Conservation (phyloP, 129 eudicot genomes). For the Escallonia herrerae region DNA sequence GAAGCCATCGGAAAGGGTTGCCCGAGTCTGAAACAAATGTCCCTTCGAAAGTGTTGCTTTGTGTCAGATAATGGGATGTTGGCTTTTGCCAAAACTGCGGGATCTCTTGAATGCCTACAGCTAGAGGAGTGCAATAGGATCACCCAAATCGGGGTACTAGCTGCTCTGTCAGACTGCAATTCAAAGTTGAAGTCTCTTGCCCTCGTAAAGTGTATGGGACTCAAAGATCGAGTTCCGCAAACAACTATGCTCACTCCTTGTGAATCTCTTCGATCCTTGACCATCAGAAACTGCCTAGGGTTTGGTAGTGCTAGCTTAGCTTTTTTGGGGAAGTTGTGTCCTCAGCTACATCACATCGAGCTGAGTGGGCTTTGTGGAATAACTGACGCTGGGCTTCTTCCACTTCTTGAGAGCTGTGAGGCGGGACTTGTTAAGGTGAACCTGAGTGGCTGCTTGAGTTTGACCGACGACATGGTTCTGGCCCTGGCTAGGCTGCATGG, state of each 20-base stretch:
- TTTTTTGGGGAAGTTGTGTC: slow-evolving; percentile 62
- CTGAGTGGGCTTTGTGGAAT: slow-evolving; percentile 68
- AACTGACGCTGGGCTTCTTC: slow-evolving; percentile 58
- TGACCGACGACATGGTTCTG: slow-evolving; percentile 48
- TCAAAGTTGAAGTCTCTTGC: slow-evolving; percentile 65
- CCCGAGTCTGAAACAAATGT: slow-evolving; percentile 53
- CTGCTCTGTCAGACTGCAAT: slow-evolving; percentile 44
- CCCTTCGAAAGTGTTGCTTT: slow-evolving; percentile 67
- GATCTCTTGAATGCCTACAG: slow-evolving; percentile 64
- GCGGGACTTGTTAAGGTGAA: slow-evolving; percentile 66
- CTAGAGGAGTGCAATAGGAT: slow-evolving; percentile 82
- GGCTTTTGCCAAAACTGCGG: slow-evolving; percentile 49
- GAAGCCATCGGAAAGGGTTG: slow-evolving; percentile 83
- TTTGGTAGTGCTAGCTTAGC: slow-evolving; percentile 62
- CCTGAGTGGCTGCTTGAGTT: slow-evolving; percentile 55
- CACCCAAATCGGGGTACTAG: slow-evolving; percentile 56
- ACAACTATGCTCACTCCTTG: slow-evolving; percentile 33
- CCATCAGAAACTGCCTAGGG: slow-evolving; percentile 57
- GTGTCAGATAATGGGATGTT: slow-evolving; percentile 72
- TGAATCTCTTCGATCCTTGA: slow-evolving; percentile 71
- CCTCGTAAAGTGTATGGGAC: slow-evolving; percentile 77
- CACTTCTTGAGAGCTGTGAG: slow-evolving; percentile 48
- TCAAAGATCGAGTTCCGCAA: slow-evolving; percentile 44
- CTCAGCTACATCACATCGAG: slow-evolving; percentile 60
- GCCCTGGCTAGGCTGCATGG: slow-evolving; percentile 63